Conservation (phyloP, 2,329 filamentous ascomycete genomes). For the Pseudonectria buxi region DNA sequence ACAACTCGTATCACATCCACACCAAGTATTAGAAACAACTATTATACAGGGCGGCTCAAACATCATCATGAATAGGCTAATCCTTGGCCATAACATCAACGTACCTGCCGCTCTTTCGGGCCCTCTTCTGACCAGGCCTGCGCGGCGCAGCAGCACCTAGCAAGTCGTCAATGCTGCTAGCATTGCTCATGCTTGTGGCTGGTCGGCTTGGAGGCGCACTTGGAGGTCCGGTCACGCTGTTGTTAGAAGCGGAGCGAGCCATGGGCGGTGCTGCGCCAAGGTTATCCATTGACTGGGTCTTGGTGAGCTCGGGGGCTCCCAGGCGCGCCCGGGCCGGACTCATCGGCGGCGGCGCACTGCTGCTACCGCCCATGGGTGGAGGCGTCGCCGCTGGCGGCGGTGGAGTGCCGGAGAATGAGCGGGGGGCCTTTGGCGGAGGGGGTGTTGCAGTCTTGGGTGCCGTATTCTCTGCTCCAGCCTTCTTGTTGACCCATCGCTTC, state of each 20-base stretch:
- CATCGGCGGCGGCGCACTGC: constrained; percentile 26
- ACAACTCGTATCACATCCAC: too few species aligned
- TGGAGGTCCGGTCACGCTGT: constrained; percentile 34
- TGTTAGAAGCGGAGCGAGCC: constrained; percentile 42
- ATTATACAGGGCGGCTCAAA: constrained; percentile 3
- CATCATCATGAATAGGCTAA: constrained; percentile 4
- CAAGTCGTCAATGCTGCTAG: constrained; percentile 92
- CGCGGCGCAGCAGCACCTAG: constrained; percentile 67
- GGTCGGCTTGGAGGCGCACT: constrained; percentile 61
- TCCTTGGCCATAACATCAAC: constrained; percentile 87
- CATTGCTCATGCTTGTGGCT: constrained; percentile 76
- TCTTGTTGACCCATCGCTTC: constrained; percentile 98
- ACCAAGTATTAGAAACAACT: too few species aligned
- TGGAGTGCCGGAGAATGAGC: constrained; percentile 48
- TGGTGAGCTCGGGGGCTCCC: constrained; percentile 26
- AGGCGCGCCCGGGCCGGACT: constrained; percentile 23
- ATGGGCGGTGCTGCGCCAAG: constrained; percentile 34
- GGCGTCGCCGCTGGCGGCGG: constrained; percentile 35
- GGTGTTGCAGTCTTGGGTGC: constrained; percentile 60
- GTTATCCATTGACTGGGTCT: constrained; percentile 30
- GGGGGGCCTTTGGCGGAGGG: constrained; percentile 65
- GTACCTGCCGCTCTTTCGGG: constrained; percentile 80
- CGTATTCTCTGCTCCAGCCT: constrained; percentile 60
- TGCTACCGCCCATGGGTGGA: constrained; percentile 22
- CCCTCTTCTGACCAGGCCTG: constrained; percentile 58